Evolutionary conservation across 1,284 basidiomycete species (phyloP).

Genomic region (Rhodotorula glutinis): DNA sequence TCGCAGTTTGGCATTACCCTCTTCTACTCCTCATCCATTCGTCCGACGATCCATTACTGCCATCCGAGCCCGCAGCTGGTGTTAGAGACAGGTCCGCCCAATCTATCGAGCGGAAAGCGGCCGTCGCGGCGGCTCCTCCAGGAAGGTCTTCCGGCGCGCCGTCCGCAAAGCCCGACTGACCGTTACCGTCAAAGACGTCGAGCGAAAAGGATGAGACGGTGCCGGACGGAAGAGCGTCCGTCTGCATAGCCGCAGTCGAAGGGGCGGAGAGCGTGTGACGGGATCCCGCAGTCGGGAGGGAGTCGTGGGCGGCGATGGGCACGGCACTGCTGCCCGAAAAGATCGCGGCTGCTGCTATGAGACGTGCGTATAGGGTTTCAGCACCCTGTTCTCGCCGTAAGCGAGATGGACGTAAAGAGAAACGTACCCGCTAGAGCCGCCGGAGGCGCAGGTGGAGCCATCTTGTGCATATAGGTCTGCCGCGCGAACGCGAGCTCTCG

Average conservation of each 20-base stretch:
- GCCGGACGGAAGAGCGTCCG: not conserved
- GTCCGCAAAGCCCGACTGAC: slow-evolving; percentile 13
- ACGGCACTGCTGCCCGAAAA: too few species aligned
- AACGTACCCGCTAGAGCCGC: not conserved
- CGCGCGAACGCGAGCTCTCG: slow-evolving; percentile 1
- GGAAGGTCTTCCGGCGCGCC: slow-evolving; percentile 12
- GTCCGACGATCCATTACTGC: slow-evolving; percentile 8
- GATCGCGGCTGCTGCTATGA: too few species aligned
- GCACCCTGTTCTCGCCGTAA: too few species aligned
- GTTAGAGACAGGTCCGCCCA: slow-evolving; percentile 28
- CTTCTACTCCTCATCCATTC: slow-evolving; percentile 8
- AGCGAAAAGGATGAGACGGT: not conserved
- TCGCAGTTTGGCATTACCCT: too few species aligned
- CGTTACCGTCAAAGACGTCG: not conserved
- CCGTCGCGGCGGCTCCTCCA: not conserved
- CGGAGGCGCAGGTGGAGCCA: not conserved
- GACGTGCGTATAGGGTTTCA: too few species aligned
- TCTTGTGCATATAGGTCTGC: not conserved
- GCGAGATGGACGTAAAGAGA: not conserved
- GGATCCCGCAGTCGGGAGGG: too few species aligned
- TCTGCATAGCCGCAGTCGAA: not conserved
- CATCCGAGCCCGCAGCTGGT: slow-evolving; percentile 18
- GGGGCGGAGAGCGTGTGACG: too few species aligned
- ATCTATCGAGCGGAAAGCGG: slow-evolving; percentile 25
- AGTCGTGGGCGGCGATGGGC: too few species aligned